These are phyloP conservation scores for Limonium bicolor DNA, from an alignment of 148 eudicot genomes.

Conservation along the genomic window DNA sequence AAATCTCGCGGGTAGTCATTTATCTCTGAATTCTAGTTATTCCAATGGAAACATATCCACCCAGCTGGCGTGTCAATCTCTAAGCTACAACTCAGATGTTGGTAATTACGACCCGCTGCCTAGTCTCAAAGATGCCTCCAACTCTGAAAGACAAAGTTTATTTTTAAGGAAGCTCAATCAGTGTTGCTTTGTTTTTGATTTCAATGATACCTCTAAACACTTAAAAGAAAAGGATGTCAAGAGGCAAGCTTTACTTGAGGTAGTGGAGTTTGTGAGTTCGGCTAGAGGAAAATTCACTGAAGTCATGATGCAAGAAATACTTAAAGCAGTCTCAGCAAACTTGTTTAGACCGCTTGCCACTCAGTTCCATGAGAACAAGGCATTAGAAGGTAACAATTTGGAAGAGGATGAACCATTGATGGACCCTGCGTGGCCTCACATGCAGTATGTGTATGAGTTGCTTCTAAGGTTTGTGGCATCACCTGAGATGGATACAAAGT, in stretches of 20 bases:
- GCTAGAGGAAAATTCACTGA: constrained; percentile 27
- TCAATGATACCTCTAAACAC: constrained; percentile 25
- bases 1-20: no score
- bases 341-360: constrained; percentile 24
- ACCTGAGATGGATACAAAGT: constrained; percentile 39
- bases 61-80: neutral
- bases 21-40: neutral
- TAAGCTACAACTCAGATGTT: neutral
- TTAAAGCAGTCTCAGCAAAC: constrained; percentile 16
- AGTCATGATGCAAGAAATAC: constrained; percentile 20
- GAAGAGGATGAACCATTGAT: constrained; percentile 42
- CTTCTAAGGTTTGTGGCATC: constrained; percentile 40
- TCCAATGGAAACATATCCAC: neutral
- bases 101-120: constrained; percentile 41
- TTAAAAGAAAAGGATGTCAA: constrained; percentile 38
- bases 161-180: constrained; percentile 31
- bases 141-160: constrained; percentile 41
- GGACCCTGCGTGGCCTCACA: constrained; percentile 48
- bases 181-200: constrained; percentile 42
- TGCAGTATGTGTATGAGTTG: constrained; percentile 41
- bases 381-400: constrained; percentile 23
- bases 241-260: constrained; percentile 32
- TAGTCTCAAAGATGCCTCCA: constrained; percentile 42
- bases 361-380: constrained; percentile 37
- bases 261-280: constrained; percentile 25